A percentile compares a stretch with the other conserved stretches of the same genome.
Evolutionary conservation across 2,329 filamentous ascomycete genomes (phyloP).

Genomic region (Ophiognomonia clavigignenti-juglandacearum): DNA sequence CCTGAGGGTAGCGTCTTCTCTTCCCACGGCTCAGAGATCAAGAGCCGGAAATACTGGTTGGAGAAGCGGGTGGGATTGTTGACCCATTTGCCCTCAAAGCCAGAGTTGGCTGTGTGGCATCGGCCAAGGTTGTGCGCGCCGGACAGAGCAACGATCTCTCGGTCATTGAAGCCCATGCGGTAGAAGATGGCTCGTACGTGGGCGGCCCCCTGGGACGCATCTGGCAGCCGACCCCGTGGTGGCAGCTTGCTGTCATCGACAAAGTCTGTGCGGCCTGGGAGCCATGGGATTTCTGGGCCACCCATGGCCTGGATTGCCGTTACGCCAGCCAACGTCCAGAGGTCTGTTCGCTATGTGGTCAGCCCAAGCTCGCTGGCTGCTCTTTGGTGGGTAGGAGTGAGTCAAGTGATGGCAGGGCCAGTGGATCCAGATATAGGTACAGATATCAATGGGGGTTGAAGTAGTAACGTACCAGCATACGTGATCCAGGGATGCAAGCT

Average conservation of each 20-base stretch:
- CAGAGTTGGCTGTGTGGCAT: slow-evolving; percentile 49
- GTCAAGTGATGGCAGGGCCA: too few species aligned
- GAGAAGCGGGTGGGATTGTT: slow-evolving; percentile 32
- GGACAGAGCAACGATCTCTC: slow-evolving; percentile 86
- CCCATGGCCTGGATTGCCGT: slow-evolving; percentile 57
- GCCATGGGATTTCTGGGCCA: slow-evolving; percentile 52
- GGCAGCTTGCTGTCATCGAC: slow-evolving; percentile 57
- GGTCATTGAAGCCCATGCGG: slow-evolving; percentile 97
- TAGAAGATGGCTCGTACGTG: slow-evolving; percentile 90
- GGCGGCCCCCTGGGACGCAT: slow-evolving; percentile 70
- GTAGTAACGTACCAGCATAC: slow-evolving; percentile 43
- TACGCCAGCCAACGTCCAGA: slow-evolving; percentile 59
- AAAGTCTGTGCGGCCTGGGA: slow-evolving; percentile 55
- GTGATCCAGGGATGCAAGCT: slow-evolving; percentile 56
- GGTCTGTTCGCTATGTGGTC: slow-evolving; percentile 32
- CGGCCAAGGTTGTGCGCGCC: slow-evolving; percentile 86
- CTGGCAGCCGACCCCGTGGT: slow-evolving; percentile 60
- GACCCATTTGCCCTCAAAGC: slow-evolving; percentile 32
- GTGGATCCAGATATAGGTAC: too few species aligned
- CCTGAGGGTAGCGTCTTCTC: slow-evolving; percentile 50
- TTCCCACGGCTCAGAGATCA: slow-evolving; percentile 30
- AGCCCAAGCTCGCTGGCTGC: too few species aligned
- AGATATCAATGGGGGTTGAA: too few species aligned
- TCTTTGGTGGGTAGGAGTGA: too few species aligned
- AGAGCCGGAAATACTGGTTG: slow-evolving; percentile 31